These are phyloP conservation scores for Pharus latifolius DNA, from an alignment of 176 grass and related monocot species.

Conservation along the genomic window DNA sequence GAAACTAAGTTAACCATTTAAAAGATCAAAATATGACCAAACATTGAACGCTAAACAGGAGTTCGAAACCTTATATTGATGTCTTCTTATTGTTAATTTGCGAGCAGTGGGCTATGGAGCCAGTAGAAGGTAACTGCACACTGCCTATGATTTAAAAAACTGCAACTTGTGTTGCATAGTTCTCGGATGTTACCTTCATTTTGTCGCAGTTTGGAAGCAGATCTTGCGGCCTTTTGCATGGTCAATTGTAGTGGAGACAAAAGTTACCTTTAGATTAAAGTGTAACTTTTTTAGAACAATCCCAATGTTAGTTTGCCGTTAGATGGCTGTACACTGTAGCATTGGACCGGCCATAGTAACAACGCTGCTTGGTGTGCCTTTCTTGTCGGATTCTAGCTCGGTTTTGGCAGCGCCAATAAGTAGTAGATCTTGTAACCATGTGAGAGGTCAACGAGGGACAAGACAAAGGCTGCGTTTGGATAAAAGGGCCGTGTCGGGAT, in stretches of 20 bases:
- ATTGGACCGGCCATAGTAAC: neutral
- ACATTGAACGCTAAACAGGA: too few species aligned
- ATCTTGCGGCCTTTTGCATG: neutral
- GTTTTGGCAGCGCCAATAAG: conserved; percentile 5
- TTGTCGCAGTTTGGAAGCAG: neutral
- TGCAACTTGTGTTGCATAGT: neutral
- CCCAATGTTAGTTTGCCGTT: neutral
- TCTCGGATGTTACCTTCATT: neutral
- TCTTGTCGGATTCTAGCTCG: conserved; percentile 18
- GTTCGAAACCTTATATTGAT: too few species aligned
- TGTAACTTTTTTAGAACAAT: neutral
- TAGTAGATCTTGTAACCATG: neutral
- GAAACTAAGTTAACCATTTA: too few species aligned
- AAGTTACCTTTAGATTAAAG: neutral
- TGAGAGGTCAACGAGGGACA: neutral
- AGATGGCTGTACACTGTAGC: neutral
- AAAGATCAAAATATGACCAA: too few species aligned
- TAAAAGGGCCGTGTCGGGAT: neutral
- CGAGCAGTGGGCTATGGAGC: too few species aligned
- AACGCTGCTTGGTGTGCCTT: neutral
- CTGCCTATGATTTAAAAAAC: neutral
- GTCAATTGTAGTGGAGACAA: conserved; percentile 23
- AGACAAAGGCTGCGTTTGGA: neutral
- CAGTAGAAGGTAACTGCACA: neutral
- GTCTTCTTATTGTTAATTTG: too few species aligned